Base-by-base conservation (phyloP, 441 rosid species). In the Heliophila coronopifolia region DNA sequence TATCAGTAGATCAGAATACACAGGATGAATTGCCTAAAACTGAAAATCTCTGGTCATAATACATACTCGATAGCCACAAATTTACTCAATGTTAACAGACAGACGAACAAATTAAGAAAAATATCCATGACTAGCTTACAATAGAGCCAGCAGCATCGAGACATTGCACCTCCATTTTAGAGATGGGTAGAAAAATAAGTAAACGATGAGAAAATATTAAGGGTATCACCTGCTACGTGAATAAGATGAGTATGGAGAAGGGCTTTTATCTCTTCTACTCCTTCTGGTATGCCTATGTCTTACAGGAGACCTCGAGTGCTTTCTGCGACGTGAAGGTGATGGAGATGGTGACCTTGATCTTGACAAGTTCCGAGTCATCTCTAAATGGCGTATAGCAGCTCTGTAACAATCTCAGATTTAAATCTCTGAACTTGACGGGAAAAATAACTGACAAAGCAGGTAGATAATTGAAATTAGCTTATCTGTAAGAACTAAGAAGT, bases 201-300 rank as follows among this genome's bases (percentile, higher is more conserved):
- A 25, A n/a, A n/a, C n/a, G n/a, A n/a, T n/a, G n/a, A n/a, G 71
- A 35, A 72, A 27, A 49, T 45, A 70, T 45, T 24, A 73, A 60
- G 77, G 68, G 77, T 85, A 72, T 84, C 93, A 91, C 98, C 98
- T 91, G 93, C 83, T 84, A 63, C 71, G 43, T 13, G 89, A 71
- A 72, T 77, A 70, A 40, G 86, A 81, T 1, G 89, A 68, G 71
- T 83, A 77, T 10, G 96, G 96, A 59, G 95, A 84, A 25, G 55
- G 76, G 78, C 93, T 84, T 63, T 81, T 73, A 39, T 87, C 96
- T 69, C 85, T 77, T 63, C 95, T 74, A 54, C 77, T 83, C 67
- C 81, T 80, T 72, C 83, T 70, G 74, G 77, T 77, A 74, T 78
- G 72, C 73, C 84, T 78, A 61, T 69, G 63, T 30, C 74, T 81